Conservation (phyloP, 345 rosid species). For the Boechera retrofracta region DNA sequence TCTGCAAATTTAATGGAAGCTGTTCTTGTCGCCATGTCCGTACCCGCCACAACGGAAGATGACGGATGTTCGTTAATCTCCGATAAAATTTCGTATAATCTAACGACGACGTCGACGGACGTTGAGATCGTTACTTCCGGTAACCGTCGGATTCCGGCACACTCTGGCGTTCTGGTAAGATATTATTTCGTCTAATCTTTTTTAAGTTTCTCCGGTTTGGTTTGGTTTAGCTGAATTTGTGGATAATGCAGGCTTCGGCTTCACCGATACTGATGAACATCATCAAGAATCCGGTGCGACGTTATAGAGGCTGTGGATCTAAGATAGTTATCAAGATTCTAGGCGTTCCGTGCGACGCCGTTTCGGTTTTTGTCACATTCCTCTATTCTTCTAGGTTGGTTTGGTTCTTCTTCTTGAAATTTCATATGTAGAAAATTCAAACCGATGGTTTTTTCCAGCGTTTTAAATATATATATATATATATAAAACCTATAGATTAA, state of each 20-base stretch:
- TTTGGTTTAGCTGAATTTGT: constrained; percentile 5
- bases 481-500: no score
- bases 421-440: background rate
- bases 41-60: constrained; percentile 27
- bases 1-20: constrained; percentile 32
- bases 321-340: constrained; percentile 64
- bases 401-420: background rate
- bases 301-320: constrained; percentile 53
- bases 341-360: constrained; percentile 89
- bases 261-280: constrained; percentile 74
- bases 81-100: constrained; percentile 10
- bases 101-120: constrained; percentile 49
- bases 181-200: background rate
- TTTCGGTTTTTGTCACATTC: constrained; percentile 63
- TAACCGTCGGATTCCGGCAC: constrained; percentile 76
- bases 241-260: constrained; percentile 57
- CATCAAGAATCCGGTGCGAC: constrained; percentile 62
- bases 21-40: constrained; percentile 16
- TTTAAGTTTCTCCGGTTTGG: background rate
- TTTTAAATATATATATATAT: no score
- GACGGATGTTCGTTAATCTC: constrained; percentile 38
- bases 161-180: constrained; percentile 67
- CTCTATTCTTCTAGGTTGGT: constrained; percentile 73
- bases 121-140: constrained; percentile 69
- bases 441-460: background rate